phyloP scores from a whole-genome alignment of 148 eudicot genomes.

The Heliamphora exappendiculata region DNA sequence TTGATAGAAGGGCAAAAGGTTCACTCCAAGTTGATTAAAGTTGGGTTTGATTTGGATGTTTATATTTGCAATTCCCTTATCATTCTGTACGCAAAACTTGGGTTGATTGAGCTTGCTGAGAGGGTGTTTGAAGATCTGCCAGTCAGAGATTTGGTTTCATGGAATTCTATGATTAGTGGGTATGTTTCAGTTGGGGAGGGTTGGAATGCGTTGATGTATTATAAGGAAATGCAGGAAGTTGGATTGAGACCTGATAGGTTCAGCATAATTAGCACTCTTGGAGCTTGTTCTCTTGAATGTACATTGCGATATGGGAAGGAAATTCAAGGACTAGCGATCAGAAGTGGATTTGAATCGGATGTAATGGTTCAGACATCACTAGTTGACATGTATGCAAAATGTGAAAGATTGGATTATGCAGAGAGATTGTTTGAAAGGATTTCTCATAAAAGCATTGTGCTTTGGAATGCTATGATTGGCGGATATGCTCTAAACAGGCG shows the following conservation, averaged over 20 bases:
- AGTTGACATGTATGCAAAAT: slow-evolving; percentile 71
- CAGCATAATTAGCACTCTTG: slow-evolving; percentile 42
- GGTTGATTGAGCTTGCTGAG: slow-evolving; percentile 37
- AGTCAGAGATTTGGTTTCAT: slow-evolving; percentile 56
- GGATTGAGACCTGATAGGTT: slow-evolving; percentile 45
- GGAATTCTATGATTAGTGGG: slow-evolving; percentile 75
- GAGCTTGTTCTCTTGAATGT: slow-evolving; percentile 50
- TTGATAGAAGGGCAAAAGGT: slow-evolving; percentile 41
- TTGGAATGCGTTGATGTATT: slow-evolving; percentile 30
- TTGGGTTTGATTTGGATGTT: slow-evolving; percentile 44
- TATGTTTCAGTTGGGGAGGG: slow-evolving; percentile 52
- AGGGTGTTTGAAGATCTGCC: slow-evolving; percentile 44
- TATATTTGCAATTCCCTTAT: slow-evolving; percentile 57
- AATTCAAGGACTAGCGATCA: slow-evolving; percentile 47
- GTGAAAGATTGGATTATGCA: slow-evolving; percentile 42
- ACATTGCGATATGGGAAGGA: slow-evolving; percentile 49
- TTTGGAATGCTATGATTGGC: slow-evolving; percentile 61
- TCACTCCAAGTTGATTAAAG: slow-evolving; percentile 51
- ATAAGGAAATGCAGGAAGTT: slow-evolving; percentile 36
- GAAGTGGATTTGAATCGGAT: slow-evolving; percentile 35
- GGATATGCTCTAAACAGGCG: slow-evolving; percentile 34
- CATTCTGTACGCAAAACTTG: slow-evolving; percentile 57
- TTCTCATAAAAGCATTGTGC: slow-evolving; percentile 29
- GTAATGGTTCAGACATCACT: slow-evolving; percentile 54
- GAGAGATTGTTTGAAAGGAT: slow-evolving; percentile 31